Conservation (phyloP, 1,139 yeast genomes). For the Pichia sp. region DNA sequence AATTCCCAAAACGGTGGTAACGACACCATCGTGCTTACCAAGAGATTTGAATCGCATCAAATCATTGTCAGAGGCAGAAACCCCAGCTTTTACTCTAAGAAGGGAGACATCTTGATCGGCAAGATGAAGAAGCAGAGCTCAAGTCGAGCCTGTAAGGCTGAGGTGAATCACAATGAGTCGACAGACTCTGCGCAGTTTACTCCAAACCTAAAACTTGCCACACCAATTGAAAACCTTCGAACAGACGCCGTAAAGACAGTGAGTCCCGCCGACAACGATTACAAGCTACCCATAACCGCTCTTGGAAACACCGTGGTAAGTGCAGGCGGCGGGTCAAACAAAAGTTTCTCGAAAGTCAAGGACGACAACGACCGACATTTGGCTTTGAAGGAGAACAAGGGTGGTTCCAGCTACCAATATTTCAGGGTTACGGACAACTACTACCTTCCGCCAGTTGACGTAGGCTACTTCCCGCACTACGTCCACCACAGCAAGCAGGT, state of each 20-base stretch:
- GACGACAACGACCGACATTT: not conserved
- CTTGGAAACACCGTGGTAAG: not conserved
- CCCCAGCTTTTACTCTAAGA: constrained; percentile 45
- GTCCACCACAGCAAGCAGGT: constrained; percentile 38
- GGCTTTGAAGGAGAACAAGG: not conserved
- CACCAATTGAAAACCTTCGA: not conserved
- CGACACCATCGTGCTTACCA: not conserved
- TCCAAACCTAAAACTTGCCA: not conserved
- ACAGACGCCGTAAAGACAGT: not conserved
- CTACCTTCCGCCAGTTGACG: constrained; percentile 48
- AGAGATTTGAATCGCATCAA: constrained; percentile 30
- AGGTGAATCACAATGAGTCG: not conserved
- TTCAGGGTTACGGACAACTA: constrained; percentile 47
- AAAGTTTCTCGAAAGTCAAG: not conserved
- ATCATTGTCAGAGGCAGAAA: constrained; percentile 48
- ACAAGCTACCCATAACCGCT: not conserved
- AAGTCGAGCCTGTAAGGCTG: constrained; percentile 8
- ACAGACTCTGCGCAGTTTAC: not conserved
- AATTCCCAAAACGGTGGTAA: constrained; percentile 1
- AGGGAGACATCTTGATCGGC: constrained; percentile 40
- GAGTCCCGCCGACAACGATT: not conserved
- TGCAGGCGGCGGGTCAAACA: not conserved
- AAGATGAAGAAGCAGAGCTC: constrained; percentile 18
- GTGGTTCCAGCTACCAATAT: constrained; percentile 36
- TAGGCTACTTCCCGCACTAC: constrained; percentile 49